These are phyloP conservation scores for Thelonectria olida DNA, from an alignment of 2,329 filamentous ascomycete genomes.

Conservation along the genomic window DNA sequence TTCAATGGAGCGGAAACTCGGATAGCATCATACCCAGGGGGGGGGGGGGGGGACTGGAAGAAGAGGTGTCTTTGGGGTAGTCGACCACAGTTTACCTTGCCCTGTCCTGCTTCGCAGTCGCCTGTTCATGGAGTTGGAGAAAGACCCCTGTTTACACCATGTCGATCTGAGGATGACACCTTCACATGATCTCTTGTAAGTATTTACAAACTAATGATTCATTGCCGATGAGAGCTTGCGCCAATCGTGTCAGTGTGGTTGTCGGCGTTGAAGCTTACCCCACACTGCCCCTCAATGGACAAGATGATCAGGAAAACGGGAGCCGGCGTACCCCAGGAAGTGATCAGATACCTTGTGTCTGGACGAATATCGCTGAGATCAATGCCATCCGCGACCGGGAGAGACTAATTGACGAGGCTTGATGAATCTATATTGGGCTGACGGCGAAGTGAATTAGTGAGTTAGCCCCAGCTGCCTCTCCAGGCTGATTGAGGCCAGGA, in stretches of 20 bases:
- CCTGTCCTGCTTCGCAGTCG: background rate
- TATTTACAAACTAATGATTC: background rate
- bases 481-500: no score
- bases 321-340: slow-evolving; percentile 7
- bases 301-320: slow-evolving; percentile 12
- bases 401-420: no score
- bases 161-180: background rate
- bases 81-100: no score
- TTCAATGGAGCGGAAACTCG: no score
- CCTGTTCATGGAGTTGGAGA: background rate
- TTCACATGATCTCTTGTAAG: background rate
- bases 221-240: background rate
- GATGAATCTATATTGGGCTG: no score
- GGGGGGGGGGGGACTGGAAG: no score
- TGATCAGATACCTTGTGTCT: no score
- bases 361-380: no score
- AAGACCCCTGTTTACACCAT: background rate
- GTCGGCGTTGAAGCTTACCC: background rate
- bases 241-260: background rate
- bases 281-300: background rate
- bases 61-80: no score
- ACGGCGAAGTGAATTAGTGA: no score
- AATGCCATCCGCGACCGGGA: no score
- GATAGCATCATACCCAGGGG: background rate
- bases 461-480: no score